Conservation (phyloP, 257 asterid genomes). For the Jasminum sambac region DNA sequence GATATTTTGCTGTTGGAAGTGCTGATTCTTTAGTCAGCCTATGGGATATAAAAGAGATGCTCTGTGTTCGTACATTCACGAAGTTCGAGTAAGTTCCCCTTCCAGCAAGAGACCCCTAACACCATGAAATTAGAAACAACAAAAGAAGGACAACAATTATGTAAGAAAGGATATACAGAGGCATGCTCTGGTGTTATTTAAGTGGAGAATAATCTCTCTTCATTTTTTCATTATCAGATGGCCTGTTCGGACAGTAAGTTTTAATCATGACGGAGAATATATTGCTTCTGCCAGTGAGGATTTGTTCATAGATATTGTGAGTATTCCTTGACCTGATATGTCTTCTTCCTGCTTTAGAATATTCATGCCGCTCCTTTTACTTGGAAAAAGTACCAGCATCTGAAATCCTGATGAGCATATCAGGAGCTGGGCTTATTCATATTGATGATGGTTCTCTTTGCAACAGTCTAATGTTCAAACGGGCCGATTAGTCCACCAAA, state of each 20-base stretch:
- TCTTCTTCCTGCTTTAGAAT: slow-evolving; percentile 3
- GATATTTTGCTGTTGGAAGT: slow-evolving; percentile 98
- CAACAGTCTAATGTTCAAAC: slow-evolving; percentile 74
- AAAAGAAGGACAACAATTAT: neutral
- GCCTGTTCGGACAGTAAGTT: slow-evolving; percentile 98
- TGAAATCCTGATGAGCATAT: neutral
- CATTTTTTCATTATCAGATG: slow-evolving; percentile 54
- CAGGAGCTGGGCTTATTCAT: neutral
- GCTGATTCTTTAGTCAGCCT: slow-evolving; percentile 97
- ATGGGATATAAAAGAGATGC: slow-evolving; percentile 96
- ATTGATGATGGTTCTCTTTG: slow-evolving; percentile 20
- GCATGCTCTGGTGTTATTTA: slow-evolving; percentile 2
- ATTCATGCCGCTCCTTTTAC: neutral
- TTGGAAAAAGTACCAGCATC: slow-evolving; percentile 9
- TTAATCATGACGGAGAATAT: slow-evolving; percentile 89
- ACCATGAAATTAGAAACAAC: neutral
- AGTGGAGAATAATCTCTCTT: slow-evolving; percentile 7
- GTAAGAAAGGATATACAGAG: neutral
- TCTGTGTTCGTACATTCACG: slow-evolving; percentile 86
- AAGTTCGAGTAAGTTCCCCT: slow-evolving; percentile 77
- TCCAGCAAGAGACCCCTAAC: neutral
- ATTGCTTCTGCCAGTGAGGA: slow-evolving; percentile 98
- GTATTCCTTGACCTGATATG: slow-evolving; percentile 26
- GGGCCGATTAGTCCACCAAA: slow-evolving; percentile 85
- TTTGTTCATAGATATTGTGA: slow-evolving; percentile 88